phyloP scores from a whole-genome alignment of 192 early-diverging fungal species.

The Rhizophagus clarus region DNA sequence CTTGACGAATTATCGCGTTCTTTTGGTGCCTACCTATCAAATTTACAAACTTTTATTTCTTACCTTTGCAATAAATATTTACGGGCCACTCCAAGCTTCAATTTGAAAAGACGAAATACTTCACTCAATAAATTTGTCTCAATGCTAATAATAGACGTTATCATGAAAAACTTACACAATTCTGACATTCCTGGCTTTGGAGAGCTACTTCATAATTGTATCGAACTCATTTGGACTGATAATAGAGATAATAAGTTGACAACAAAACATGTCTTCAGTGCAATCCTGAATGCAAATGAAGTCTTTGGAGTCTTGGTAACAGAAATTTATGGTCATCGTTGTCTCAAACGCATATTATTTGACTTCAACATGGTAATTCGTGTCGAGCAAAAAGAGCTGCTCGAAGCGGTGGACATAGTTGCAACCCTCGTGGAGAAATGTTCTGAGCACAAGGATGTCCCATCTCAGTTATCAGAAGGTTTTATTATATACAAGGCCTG shows the following conservation, averaged over 20 bases:
- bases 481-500: slow-evolving; percentile 12
- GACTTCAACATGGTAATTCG: not conserved
- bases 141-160: not conserved
- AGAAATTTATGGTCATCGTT: not conserved
- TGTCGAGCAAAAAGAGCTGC: not conserved
- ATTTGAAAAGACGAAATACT: not conserved
- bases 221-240: slow-evolving; percentile 12
- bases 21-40: not conserved
- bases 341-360: slow-evolving; percentile 10
- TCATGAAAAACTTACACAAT: not conserved
- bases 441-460: slow-evolving; percentile 3
- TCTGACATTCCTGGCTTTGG: not conserved
- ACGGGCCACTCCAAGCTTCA: not conserved
- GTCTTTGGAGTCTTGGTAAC: not conserved
- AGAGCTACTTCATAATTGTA: not conserved
- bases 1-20: not conserved
- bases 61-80: not conserved
- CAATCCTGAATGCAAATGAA: not conserved
- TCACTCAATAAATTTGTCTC: not conserved
- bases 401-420: not conserved
- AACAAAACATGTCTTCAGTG: not conserved
- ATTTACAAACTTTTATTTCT: not conserved
- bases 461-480: not conserved
- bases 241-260: not conserved
- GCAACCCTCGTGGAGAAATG: slow-evolving; percentile 7